Percentiles rank a stretch among this genome's conserved stretches.
phyloP scores from a whole-genome alignment of 2,329 filamentous ascomycete species.

The Calonectria fujianensis region DNA sequence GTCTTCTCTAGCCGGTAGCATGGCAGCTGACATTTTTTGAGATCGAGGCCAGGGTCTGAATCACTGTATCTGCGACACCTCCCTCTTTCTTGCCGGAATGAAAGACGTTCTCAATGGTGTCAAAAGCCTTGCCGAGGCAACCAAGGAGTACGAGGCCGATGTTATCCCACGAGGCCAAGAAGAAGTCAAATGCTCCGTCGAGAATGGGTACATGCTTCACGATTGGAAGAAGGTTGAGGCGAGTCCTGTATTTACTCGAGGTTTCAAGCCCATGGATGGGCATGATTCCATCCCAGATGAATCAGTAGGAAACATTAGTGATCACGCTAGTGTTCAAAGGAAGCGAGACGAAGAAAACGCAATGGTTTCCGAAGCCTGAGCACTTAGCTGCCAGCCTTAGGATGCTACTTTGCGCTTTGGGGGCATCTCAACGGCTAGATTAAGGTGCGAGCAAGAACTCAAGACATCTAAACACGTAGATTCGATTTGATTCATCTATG shows the following conservation, averaged over 20 bases:
- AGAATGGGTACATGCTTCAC: conserved; percentile 51
- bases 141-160: conserved; percentile 45
- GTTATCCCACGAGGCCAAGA: conserved; percentile 49
- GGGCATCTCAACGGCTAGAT: neutral
- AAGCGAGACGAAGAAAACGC: conserved; percentile 1
- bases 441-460: neutral
- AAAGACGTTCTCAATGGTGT: conserved; percentile 13
- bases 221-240: conserved; percentile 50
- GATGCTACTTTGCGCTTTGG: neutral
- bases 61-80: conserved; percentile 49
- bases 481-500: neutral
- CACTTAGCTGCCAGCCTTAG: neutral
- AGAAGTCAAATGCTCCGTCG: conserved; percentile 50
- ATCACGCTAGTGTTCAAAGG: conserved; percentile 17
- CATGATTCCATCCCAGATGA: conserved; percentile 39
- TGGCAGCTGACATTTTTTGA: conserved; percentile 2
- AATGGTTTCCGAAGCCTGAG: conserved; percentile 1
- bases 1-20: too few relatives aligned
- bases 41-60: conserved; percentile 52
- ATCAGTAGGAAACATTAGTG: conserved; percentile 10
- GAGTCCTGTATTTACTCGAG: conserved; percentile 49
- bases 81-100: conserved; percentile 42
- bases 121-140: conserved; percentile 26
- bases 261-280: conserved; percentile 51
- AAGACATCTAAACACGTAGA: too few relatives aligned